phyloP scores from a whole-genome alignment of 331 rosid species.

The Rhamnella rubrinervis region DNA sequence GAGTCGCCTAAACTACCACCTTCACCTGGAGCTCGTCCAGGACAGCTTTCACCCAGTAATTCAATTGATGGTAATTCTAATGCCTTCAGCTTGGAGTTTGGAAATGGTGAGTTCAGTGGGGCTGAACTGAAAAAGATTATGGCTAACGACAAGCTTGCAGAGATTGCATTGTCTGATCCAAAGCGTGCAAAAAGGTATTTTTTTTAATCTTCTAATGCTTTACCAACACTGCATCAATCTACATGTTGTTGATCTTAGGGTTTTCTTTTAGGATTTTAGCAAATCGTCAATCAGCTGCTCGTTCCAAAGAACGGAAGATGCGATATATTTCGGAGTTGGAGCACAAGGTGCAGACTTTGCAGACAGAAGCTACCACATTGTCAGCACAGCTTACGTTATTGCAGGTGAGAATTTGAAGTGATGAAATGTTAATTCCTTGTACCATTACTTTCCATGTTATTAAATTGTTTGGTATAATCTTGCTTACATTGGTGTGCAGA shows the following conservation, averaged over 20 bases:
- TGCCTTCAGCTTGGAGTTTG: slow-evolving; percentile 89
- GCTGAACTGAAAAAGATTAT: slow-evolving; percentile 92
- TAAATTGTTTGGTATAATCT: background rate
- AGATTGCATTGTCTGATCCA: slow-evolving; percentile 82
- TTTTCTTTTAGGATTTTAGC: slow-evolving; percentile 56
- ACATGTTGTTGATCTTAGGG: slow-evolving; percentile 4
- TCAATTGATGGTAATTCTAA: slow-evolving; percentile 53
- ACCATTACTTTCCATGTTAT: background rate
- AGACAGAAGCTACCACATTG: slow-evolving; percentile 90
- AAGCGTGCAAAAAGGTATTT: slow-evolving; percentile 89
- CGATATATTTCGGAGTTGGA: slow-evolving; percentile 89
- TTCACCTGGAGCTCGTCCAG: slow-evolving; percentile 53
- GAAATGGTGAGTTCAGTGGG: slow-evolving; percentile 90
- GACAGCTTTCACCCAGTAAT: slow-evolving; percentile 54
- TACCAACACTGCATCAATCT: background rate
- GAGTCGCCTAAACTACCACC: slow-evolving; percentile 69
- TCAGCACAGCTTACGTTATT: slow-evolving; percentile 86
- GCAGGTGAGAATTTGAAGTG: slow-evolving; percentile 56
- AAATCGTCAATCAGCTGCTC: slow-evolving; percentile 93
- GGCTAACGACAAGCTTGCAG: slow-evolving; percentile 93
- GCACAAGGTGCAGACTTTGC: slow-evolving; percentile 91
- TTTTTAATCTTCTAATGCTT: background rate
- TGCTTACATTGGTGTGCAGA: slow-evolving; percentile 33
- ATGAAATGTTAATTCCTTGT: background rate
- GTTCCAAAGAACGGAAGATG: slow-evolving; percentile 92